Evolutionary conservation across 2,329 filamentous ascomycete species (phyloP), one percentile per base, ranked within the genome.

Genomic region (Coleophoma eucalyptorum): DNA sequence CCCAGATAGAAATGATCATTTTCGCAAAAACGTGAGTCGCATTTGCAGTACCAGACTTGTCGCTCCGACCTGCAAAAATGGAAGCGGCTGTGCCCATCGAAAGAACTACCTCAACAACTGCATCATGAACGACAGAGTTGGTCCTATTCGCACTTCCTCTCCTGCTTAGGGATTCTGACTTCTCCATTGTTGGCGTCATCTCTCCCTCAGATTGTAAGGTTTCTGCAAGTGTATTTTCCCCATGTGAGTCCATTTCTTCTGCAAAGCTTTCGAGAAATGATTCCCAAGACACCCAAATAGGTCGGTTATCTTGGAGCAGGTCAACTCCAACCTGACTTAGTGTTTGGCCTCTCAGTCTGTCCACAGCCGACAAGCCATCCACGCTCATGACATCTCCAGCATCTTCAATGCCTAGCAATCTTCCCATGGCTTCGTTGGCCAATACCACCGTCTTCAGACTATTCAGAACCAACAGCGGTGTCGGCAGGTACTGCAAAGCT

Each of bases 1-100:
- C 77, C 84, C 87, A 92, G 6, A 89, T 79, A 1, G 84, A 87
- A 19, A 91, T 81, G 43, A 90, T 89, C 84, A 91, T 89, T 56
- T 85, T 86, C 19, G 87, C 84, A 55, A 81, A 80, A 0, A 81
- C 66, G 32, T 75, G 69, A 37, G 55, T 55, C 26, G 3, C 26
- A 32, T 67, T 59, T 72, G 73, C 46, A 38, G 46, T 12, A 11
- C 20, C 31, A 15, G 42, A 11, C 2, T 37, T 16, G 33, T 51
- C 51, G 6, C 47, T 42, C 1, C 49, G 19, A 8, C 47, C 42
- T 18, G 48, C 50, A 31, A 56, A 56, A 10, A 19, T 31, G 6
- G 55, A 50, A 18, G 55, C 57, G 1, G 54, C 43, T 16, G 59
- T 38, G n/a, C 47, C 46, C 21, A 53, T 75, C 13, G 80, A 77